These are phyloP conservation scores for Pichia sp. DNA, from an alignment of 1,139 yeast species.

Conservation along the genomic window DNA sequence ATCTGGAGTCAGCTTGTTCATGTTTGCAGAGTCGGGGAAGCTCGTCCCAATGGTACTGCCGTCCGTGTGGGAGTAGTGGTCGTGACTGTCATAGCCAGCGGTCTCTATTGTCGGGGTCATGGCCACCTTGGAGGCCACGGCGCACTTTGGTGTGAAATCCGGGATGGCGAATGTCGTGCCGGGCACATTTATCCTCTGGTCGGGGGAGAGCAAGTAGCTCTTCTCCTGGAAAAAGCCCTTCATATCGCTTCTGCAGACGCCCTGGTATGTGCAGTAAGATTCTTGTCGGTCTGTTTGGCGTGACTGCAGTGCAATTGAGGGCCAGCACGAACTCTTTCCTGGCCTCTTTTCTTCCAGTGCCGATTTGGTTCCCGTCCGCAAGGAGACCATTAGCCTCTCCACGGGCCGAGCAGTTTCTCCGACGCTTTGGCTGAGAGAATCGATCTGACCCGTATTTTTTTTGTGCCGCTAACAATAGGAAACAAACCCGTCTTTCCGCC, in stretches of 20 bases:
- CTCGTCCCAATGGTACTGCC: background rate
- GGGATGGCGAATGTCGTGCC: background rate
- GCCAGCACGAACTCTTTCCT: background rate
- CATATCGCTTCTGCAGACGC: background rate
- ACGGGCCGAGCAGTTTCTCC: constrained; percentile 1
- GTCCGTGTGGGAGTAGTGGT: background rate
- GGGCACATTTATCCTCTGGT: background rate
- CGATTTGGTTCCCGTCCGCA: background rate
- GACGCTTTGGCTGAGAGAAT: background rate
- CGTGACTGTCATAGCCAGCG: background rate
- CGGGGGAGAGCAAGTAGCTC: constrained; percentile 5
- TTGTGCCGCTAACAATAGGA: too few species aligned
- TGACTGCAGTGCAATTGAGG: background rate
- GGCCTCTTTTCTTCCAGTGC: background rate
- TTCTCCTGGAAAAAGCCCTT: constrained; percentile 6
- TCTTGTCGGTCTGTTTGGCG: too few species aligned
- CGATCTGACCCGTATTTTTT: too few species aligned
- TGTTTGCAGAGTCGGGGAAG: background rate
- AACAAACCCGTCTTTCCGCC: too few species aligned
- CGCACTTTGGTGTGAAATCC: background rate
- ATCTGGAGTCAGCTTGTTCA: background rate
- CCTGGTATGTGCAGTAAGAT: too few species aligned
- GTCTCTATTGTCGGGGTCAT: background rate
- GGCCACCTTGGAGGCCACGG: background rate
- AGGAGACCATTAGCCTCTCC: background rate